Conservation (phyloP, 306 rosid species). For the Fagus sylvatica region DNA sequence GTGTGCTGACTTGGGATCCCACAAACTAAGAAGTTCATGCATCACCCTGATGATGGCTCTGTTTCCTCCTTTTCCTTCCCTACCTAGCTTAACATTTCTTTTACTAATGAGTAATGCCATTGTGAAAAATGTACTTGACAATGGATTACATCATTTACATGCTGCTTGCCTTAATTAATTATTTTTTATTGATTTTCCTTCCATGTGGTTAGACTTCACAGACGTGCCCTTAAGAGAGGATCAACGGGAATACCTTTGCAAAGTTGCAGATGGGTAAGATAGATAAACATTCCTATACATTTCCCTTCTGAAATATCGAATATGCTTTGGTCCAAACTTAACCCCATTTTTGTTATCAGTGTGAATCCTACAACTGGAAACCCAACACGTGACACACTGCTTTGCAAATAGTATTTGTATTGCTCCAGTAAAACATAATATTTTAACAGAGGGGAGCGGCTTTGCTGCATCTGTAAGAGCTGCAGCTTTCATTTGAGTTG, state of each 20-base stretch:
- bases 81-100: neutral
- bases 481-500: constrained; percentile 25
- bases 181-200: constrained; percentile 23
- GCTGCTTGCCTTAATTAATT: constrained; percentile 1
- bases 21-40: neutral
- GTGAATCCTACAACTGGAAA: constrained; percentile 89
- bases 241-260: constrained; percentile 85
- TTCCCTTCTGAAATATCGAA: constrained; percentile 2
- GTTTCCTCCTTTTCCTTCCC: neutral
- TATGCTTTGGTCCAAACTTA: constrained; percentile 19
- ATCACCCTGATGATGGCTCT: no score
- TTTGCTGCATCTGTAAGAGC: constrained; percentile 21
- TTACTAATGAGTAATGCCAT: neutral
- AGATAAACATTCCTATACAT: constrained; percentile 4
- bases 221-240: constrained; percentile 96
- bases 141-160: neutral
- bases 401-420: constrained; percentile 58
- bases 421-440: constrained; percentile 3
- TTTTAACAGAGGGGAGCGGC: constrained; percentile 25
- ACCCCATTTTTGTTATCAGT: constrained; percentile 46
- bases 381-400: constrained; percentile 83
- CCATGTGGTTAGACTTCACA: constrained; percentile 66
- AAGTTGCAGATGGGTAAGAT: constrained; percentile 84
- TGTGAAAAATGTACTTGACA: no score
- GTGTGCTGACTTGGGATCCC: neutral